phyloP scores from a whole-genome alignment of 192 early-diverging fungal genomes.

The Coemansia sp. region DNA sequence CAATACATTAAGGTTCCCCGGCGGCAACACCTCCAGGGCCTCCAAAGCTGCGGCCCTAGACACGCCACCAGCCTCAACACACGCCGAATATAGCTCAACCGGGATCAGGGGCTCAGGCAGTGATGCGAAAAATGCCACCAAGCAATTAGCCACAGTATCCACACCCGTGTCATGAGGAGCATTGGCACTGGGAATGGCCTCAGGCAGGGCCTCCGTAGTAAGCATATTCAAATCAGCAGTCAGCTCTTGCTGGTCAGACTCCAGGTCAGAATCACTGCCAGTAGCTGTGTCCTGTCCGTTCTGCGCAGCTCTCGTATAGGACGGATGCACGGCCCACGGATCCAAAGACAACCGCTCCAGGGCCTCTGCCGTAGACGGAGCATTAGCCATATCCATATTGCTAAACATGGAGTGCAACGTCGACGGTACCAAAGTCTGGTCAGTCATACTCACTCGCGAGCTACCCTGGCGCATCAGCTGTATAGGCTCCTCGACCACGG shows the following conservation, averaged over 20 bases:
- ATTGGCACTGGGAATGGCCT: constrained; percentile 56
- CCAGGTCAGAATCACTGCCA: neutral
- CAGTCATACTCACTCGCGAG: constrained; percentile 24
- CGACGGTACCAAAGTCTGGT: constrained; percentile 48
- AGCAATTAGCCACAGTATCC: constrained; percentile 66
- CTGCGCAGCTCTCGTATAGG: neutral
- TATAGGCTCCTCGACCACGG: constrained; percentile 23
- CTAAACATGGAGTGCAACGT: constrained; percentile 22
- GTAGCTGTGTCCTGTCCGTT: neutral
- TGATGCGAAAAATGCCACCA: constrained; percentile 71
- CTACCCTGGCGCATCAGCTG: neutral
- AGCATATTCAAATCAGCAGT: neutral
- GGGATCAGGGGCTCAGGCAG: constrained; percentile 79
- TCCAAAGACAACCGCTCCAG: constrained; percentile 41
- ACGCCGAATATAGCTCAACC: constrained; percentile 61
- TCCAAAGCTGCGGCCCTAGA: constrained; percentile 53
- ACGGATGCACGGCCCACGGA: constrained; percentile 1
- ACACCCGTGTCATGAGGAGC: constrained; percentile 62
- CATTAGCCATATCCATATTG: constrained; percentile 12
- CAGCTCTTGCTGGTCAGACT: neutral
- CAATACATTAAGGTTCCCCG: constrained; percentile 74
- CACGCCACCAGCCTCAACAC: constrained; percentile 63
- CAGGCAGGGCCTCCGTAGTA: constrained; percentile 18
- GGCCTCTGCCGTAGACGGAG: constrained; percentile 32
- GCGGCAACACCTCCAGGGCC: constrained; percentile 64